Conservation (phyloP, 768 basidiomycete genomes). For the Pisolithus marmoratus region DNA sequence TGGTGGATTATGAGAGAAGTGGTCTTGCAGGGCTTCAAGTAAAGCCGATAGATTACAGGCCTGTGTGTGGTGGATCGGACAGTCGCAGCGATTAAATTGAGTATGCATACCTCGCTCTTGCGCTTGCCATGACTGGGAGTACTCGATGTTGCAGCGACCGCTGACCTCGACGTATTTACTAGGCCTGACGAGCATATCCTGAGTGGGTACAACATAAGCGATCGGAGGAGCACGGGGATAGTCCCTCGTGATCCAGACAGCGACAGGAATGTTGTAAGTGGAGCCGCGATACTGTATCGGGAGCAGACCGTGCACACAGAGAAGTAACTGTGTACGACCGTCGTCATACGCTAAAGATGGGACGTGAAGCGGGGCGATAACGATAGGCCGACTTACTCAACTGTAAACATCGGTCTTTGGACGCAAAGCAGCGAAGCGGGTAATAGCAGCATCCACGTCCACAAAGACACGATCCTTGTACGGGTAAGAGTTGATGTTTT, state of each 20-base stretch:
- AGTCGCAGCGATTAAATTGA: conserved; percentile 1
- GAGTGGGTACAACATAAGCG: conserved; percentile 87
- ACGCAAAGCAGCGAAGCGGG: conserved; percentile 48
- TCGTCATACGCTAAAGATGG: conserved; percentile 76
- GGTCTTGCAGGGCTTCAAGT: conserved; percentile 68
- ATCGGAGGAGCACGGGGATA: conserved; percentile 84
- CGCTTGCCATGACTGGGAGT: conserved; percentile 71
- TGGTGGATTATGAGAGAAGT: conserved; percentile 84
- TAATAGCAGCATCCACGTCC: conserved; percentile 59
- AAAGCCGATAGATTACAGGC: conserved; percentile 72
- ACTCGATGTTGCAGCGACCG: conserved; percentile 65
- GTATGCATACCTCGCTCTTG: conserved; percentile 70
- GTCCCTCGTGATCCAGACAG: conserved; percentile 80
- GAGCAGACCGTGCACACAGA: conserved; percentile 87
- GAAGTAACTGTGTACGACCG: conserved; percentile 85
- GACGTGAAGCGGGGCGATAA: conserved; percentile 9
- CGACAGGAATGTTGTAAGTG: conserved; percentile 91
- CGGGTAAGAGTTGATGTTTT: conserved; percentile 55
- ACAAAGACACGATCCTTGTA: conserved; percentile 50
- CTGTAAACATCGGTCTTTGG: conserved; percentile 84
- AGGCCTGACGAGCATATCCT: conserved; percentile 82
- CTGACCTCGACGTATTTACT: conserved; percentile 74
- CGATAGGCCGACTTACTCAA: conserved; percentile 24
- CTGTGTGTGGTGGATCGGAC: conserved; percentile 34
- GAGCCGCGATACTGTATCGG: conserved; percentile 74